Evolutionary conservation across 139 green algal species (phyloP), one percentile per base, ranked within the genome.

Genomic region (Tetradesmus obliquus): DNA sequence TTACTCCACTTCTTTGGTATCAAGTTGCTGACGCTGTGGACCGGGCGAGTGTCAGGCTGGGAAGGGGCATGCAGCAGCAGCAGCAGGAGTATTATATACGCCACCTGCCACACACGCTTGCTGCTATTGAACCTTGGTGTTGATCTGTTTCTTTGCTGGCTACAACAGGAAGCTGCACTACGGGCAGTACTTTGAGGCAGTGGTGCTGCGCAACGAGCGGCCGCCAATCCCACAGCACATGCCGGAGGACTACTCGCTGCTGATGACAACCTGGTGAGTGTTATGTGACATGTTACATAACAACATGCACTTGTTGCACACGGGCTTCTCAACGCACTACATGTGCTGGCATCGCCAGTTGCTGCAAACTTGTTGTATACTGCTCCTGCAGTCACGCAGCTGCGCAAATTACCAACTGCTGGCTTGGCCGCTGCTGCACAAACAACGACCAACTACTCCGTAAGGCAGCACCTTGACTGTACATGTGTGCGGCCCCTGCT

Each of bases 121-220:
- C 32, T 45, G 32, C 62, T 13, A 15, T 13, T 13, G 62, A 12
- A 72, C 62, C 12, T 72, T 12, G 10, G 62, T 13, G 62, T 13
- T 72, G 10, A 20, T 22, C 71, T 22, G 71, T 24, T 22, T 79
- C 17, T n/a, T 22, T 24, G 71, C 71, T 79, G 71, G 9, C 20
- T 19, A 8, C 19, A 10, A 19, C 62, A 72, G 62, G 62, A 72
- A 72, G 62, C 62, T 72, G 62, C 62, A 72, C 62, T 72, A 72
- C 19, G 62, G 62, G 9, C 45, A 89, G 84, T 89, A 76, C 17
- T 89, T 89, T 81, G 84, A 89, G 84, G 32, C 66, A 10, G 84
- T 89, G 24, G 84, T 89, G 84, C 84, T 89, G 84, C 60, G 84
- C 3, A 89, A 89, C 45, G 12, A 66, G 32, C 84, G 84, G 1